phyloP scores from a whole-genome alignment of 139 green algal species.

The Auxenochlorella protothecoides region DNA sequence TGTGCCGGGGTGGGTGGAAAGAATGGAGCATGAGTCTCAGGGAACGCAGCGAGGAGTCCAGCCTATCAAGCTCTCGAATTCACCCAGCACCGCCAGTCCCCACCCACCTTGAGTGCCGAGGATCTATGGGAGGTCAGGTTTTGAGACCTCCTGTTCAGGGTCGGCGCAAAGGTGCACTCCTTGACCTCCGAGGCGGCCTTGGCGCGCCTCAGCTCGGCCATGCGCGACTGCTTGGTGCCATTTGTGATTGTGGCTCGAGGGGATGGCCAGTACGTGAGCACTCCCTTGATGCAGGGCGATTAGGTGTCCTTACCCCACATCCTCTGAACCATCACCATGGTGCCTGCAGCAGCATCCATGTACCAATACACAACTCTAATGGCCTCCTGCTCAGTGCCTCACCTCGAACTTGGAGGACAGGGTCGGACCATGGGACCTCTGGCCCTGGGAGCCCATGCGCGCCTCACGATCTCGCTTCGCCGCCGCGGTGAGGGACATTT shows the following conservation, averaged over 20 bases:
- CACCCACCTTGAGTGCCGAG: constrained; percentile 25
- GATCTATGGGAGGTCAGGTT: constrained; percentile 29
- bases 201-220: constrained; percentile 9
- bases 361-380: too few species aligned
- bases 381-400: too few species aligned
- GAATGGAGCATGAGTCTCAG: not conserved
- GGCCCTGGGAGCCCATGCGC: too few species aligned
- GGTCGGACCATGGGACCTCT: too few species aligned
- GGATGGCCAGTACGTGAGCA: too few species aligned
- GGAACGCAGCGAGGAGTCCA: not conserved
- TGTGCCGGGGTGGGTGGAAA: not conserved
- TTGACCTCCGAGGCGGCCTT: constrained; percentile 42
- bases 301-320: too few species aligned
- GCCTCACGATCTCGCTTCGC: too few species aligned
- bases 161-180: constrained; percentile 36
- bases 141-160: constrained; percentile 11
- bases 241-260: too few species aligned
- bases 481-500: constrained; percentile 21
- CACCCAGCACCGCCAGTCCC: not conserved
- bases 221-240: constrained; percentile 6
- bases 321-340: too few species aligned
- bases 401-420: too few species aligned
- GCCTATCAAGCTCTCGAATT: not conserved
- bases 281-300: too few species aligned
- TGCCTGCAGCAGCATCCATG: too few species aligned